Evolutionary conservation across 805 yeast species (phyloP).

Genomic region (Suhomyces emberorum): DNA sequence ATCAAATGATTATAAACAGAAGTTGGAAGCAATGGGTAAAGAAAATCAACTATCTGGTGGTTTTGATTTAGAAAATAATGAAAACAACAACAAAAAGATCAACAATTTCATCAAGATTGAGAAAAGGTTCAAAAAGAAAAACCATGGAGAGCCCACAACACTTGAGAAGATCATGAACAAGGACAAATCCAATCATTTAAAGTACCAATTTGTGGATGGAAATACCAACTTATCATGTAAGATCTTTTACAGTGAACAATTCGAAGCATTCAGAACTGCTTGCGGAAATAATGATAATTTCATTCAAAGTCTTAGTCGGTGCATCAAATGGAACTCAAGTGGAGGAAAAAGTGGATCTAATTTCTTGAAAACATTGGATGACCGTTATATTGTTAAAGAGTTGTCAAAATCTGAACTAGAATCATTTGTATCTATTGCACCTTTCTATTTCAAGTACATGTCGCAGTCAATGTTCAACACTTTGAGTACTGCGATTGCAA

Average conservation of each 20-base stretch:
- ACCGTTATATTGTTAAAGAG: constrained; percentile 85
- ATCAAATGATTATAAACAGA: constrained; percentile 74
- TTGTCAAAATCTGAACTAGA: constrained; percentile 85
- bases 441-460: constrained; percentile 93
- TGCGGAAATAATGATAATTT: constrained; percentile 76
- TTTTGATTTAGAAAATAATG: constrained; percentile 23
- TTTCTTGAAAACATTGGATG: constrained; percentile 87
- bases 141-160: constrained; percentile 22
- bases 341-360: constrained; percentile 98
- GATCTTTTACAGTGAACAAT: constrained; percentile 92
- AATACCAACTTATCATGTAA: constrained; percentile 80
- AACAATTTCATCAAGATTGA: constrained; percentile 39
- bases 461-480: constrained; percentile 94
- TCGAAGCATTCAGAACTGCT: constrained; percentile 85
- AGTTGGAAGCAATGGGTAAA: constrained; percentile 42
- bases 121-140: constrained; percentile 36
- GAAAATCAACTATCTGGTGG: constrained; percentile 17
- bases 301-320: constrained; percentile 86
- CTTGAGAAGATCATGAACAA: constrained; percentile 73
- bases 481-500: constrained; percentile 89
- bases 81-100: constrained; percentile 30
- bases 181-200: constrained; percentile 82
- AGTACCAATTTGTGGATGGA: constrained; percentile 89
- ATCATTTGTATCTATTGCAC: constrained; percentile 92
- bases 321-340: constrained; percentile 91